phyloP scores from a whole-genome alignment of 2,329 filamentous ascomycete species.

The Akanthomyces muscarius region DNA sequence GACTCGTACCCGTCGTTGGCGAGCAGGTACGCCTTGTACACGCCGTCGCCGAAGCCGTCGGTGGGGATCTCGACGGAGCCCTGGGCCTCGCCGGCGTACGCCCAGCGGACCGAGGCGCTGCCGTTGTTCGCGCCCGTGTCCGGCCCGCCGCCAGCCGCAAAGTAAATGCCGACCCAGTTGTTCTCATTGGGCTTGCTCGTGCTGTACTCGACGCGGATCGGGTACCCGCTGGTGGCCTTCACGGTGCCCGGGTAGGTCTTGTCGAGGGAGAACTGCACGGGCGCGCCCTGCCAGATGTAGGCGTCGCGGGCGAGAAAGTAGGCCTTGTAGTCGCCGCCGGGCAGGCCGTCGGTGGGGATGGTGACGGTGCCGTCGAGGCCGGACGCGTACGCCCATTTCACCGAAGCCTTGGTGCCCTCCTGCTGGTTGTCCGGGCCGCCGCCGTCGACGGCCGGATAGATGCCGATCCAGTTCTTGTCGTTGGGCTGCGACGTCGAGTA shows the following conservation, averaged over 20 bases:
- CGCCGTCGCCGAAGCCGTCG: slow-evolving; percentile 11
- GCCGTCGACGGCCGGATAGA: slow-evolving; percentile 9
- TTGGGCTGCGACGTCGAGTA: slow-evolving; percentile 16
- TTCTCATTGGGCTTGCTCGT: not conserved
- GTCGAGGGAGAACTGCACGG: slow-evolving; percentile 1
- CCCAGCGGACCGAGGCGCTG: slow-evolving; percentile 1
- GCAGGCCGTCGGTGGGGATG: slow-evolving; percentile 7
- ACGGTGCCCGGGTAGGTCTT: not conserved
- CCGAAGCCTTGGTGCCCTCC: not conserved
- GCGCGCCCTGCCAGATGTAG: slow-evolving; percentile 12
- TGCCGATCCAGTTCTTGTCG: slow-evolving; percentile 16
- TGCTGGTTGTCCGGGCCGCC: slow-evolving; percentile 15
- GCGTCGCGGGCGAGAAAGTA: slow-evolving; percentile 12
- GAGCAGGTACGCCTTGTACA: slow-evolving; percentile 16
- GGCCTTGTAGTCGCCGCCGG: slow-evolving; percentile 14
- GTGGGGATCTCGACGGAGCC: slow-evolving; percentile 3
- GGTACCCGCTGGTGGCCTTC: not conserved
- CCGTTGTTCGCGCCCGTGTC: not conserved
- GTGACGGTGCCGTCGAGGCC: slow-evolving; percentile 6
- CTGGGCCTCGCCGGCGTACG: slow-evolving; percentile 2
- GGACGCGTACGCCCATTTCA: slow-evolving; percentile 10
- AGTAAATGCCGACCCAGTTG: slow-evolving; percentile 18
- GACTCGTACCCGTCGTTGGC: slow-evolving; percentile 6
- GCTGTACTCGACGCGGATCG: slow-evolving; percentile 13
- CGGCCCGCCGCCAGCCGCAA: slow-evolving; percentile 15